A percentile compares a stretch with the other conserved stretches of the same genome.
These are phyloP conservation scores for Syncephalastrum contaminatum DNA, from an alignment of 371 early-diverging fungal species.

Conservation along the genomic window DNA sequence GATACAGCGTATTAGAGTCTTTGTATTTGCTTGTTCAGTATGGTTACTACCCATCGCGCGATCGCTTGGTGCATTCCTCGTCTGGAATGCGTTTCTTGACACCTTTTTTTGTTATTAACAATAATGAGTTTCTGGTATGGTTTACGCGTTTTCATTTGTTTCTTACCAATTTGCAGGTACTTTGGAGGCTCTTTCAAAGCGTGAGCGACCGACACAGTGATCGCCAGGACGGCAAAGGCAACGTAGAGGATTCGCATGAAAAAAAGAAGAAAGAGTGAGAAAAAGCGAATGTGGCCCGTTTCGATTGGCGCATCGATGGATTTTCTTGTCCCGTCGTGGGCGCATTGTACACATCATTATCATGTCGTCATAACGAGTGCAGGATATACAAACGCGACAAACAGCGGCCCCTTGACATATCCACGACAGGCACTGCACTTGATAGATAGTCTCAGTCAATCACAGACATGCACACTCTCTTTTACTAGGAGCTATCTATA, in stretches of 20 bases:
- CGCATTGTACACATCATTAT: no score
- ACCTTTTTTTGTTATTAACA: conserved; percentile 20
- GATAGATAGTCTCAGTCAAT: no score
- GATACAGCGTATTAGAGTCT: neutral
- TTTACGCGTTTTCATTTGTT: neutral
- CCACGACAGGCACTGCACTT: no score
- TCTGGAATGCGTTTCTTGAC: conserved; percentile 50
- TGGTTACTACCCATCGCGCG: conserved; percentile 45
- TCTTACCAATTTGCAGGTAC: conserved; percentile 58
- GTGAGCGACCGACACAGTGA: conserved; percentile 10
- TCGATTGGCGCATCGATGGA: no score
- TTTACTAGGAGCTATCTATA: no score
- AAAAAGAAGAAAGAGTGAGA: neutral
- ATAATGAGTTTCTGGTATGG: neutral
- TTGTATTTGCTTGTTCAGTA: neutral
- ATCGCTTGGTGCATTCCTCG: conserved; percentile 41
- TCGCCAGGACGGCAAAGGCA: conserved; percentile 2
- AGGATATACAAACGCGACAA: no score
- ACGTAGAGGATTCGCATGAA: no score
- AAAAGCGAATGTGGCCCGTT: neutral
- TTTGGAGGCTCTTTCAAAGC: conserved; percentile 54
- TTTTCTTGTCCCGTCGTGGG: no score
- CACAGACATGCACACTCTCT: no score
- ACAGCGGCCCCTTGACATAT: no score
- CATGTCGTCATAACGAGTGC: no score